Conservation (phyloP, 2,329 filamentous ascomycete species). For the Aureobasidium vineae region DNA sequence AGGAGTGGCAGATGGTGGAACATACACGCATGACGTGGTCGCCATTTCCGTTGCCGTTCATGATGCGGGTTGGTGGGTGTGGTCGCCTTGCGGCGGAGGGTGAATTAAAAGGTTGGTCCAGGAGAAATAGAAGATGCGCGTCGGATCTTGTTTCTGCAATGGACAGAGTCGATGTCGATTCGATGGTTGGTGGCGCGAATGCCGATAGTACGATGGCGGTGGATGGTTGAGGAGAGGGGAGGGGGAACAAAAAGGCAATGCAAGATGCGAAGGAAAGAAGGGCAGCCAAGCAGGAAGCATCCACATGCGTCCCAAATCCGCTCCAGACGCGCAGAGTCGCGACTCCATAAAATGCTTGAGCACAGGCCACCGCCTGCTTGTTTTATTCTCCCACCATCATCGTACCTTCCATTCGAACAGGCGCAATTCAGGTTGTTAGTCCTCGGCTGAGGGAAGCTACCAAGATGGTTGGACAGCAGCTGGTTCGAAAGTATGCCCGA, state of each 20-base stretch:
- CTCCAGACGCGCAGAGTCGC: slow-evolving; percentile 19
- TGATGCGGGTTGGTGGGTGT: slow-evolving; percentile 21
- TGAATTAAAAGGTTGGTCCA: slow-evolving; percentile 14
- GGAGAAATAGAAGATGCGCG: slow-evolving; percentile 14
- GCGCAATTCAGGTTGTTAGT: not conserved
- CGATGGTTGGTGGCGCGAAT: not conserved
- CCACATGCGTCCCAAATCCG: not conserved
- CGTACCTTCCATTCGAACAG: not conserved
- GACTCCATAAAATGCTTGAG: slow-evolving; percentile 17
- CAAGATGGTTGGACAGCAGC: not conserved
- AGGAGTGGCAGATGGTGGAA: not conserved
- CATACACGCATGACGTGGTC: slow-evolving; percentile 28
- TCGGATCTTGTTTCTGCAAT: slow-evolving; percentile 2
- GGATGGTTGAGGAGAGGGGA: slow-evolving; percentile 8
- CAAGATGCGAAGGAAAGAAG: slow-evolving; percentile 18
- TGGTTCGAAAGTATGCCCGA: not conserved
- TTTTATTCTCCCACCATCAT: not conserved
- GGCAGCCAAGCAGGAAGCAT: slow-evolving; percentile 7
- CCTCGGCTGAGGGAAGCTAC: not conserved
- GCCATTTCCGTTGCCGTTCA: slow-evolving; percentile 30
- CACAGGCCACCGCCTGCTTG: slow-evolving; percentile 6
- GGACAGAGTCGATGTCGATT: slow-evolving; percentile 20
- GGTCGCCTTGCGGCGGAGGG: slow-evolving; percentile 26
- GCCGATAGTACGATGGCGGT: slow-evolving; percentile 4
- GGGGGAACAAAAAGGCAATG: slow-evolving; percentile 2